phyloP scores from a whole-genome alignment of 192 early-diverging fungal genomes.

The Backusella circina region DNA sequence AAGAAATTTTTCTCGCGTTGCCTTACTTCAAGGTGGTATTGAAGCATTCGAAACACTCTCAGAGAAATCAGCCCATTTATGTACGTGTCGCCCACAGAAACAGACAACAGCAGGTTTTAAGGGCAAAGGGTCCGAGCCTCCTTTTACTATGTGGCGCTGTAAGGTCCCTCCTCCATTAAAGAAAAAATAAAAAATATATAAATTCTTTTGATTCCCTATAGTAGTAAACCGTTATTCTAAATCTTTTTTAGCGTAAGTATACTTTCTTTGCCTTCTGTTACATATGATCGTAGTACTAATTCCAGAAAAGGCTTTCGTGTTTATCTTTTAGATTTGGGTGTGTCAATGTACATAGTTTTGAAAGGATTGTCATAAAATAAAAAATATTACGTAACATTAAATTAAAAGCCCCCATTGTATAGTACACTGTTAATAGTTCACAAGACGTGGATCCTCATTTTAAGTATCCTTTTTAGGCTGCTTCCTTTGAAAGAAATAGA shows the following conservation, averaged over 20 bases:
- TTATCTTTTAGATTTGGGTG: background rate
- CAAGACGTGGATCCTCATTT: background rate
- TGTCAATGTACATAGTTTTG: background rate
- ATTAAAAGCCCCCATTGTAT: background rate
- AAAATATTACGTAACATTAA: background rate
- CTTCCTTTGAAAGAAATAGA: background rate
- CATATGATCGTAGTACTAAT: background rate
- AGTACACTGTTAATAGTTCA: background rate
- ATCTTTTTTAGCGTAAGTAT: background rate
- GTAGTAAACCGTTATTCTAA: background rate
- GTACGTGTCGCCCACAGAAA: slow-evolving; percentile 33
- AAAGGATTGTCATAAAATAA: background rate
- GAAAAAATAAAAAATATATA: slow-evolving; percentile 2
- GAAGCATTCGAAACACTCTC: slow-evolving; percentile 35
- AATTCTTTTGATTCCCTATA: background rate
- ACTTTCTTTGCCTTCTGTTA: no score
- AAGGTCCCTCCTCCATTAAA: slow-evolving; percentile 21
- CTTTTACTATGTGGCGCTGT: slow-evolving; percentile 35
- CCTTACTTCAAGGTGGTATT: slow-evolving; percentile 49
- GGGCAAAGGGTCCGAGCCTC: slow-evolving; percentile 36
- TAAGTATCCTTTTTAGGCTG: background rate
- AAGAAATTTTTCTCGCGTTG: slow-evolving; percentile 39
- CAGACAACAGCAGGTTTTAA: slow-evolving; percentile 31
- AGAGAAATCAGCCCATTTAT: slow-evolving; percentile 19
- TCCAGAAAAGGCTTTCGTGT: background rate